Conservation (phyloP, 2,329 filamentous ascomycete species). For the Fusarium sacchari region DNA sequence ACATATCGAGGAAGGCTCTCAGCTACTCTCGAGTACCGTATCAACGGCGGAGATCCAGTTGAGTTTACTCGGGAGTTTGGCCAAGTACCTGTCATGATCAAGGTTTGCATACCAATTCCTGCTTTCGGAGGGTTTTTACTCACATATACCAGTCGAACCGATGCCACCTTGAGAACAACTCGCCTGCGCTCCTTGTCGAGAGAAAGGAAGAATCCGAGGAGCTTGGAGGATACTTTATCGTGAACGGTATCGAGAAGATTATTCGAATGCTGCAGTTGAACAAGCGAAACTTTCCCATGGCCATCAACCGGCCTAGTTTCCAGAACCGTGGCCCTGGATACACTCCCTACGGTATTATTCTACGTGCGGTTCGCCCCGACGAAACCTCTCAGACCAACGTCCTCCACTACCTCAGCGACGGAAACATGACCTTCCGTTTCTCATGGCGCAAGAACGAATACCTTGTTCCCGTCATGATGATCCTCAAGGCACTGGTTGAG, state of each 20-base stretch:
- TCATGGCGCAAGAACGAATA: slow-evolving; percentile 98
- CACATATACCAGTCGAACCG: slow-evolving; percentile 73
- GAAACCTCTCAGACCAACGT: slow-evolving; percentile 98
- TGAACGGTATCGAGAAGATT: slow-evolving; percentile 97
- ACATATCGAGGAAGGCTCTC: slow-evolving; percentile 90
- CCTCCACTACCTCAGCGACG: slow-evolving; percentile 93
- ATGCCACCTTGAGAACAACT: slow-evolving; percentile 89
- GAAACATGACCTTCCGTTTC: slow-evolving; percentile 96
- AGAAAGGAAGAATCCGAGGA: slow-evolving; percentile 97
- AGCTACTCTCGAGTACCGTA: slow-evolving; percentile 82
- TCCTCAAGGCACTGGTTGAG: slow-evolving; percentile 92
- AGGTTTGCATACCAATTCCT: slow-evolving; percentile 62
- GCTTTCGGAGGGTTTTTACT: slow-evolving; percentile 12
- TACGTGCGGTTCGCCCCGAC: slow-evolving; percentile 93
- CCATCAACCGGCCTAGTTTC: slow-evolving; percentile 91
- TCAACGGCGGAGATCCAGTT: slow-evolving; percentile 87
- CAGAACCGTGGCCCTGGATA: slow-evolving; percentile 86
- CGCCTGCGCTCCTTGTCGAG: slow-evolving; percentile 82
- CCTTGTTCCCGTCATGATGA: slow-evolving; percentile 95
- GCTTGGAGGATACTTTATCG: slow-evolving; percentile 94
- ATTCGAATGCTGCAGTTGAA: slow-evolving; percentile 92
- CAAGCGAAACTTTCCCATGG: slow-evolving; percentile 93
- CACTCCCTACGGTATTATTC: slow-evolving; percentile 88
- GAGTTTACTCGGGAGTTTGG: slow-evolving; percentile 88
- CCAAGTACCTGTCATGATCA: slow-evolving; percentile 91